Conservation (phyloP, 805 yeast species). For the Aciculoconidium aculeatum region DNA sequence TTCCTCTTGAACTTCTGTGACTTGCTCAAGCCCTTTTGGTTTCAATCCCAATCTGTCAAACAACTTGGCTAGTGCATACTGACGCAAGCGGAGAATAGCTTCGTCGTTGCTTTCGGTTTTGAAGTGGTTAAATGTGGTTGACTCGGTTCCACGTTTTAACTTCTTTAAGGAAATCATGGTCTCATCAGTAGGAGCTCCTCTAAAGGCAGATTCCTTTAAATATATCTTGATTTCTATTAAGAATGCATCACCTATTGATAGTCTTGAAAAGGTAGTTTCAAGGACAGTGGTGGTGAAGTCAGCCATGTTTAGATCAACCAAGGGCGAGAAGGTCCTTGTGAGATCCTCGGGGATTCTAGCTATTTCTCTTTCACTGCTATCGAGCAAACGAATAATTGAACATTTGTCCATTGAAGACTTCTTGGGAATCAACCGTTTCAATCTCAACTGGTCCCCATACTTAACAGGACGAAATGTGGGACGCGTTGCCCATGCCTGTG, state of each 20-base stretch:
- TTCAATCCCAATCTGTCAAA: conserved; percentile 46
- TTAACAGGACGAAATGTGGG: conserved; percentile 46
- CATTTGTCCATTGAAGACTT: conserved; percentile 10
- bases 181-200: conserved; percentile 6
- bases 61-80: conserved; percentile 47
- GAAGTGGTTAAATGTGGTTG: conserved; percentile 15
- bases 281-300: conserved; percentile 53
- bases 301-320: conserved; percentile 51
- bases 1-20: conserved; percentile 10
- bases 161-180: conserved; percentile 8
- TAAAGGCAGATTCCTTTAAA: conserved; percentile 38
- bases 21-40: too few species aligned
- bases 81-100: conserved; percentile 44
- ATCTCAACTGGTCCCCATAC: conserved; percentile 38
- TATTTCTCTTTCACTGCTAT: conserved; percentile 47
- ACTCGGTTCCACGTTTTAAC: conserved; percentile 15
- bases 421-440: conserved; percentile 32
- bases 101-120: conserved; percentile 50
- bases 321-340: conserved; percentile 60
- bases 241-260: conserved; percentile 75
- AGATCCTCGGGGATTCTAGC: conserved; percentile 72
- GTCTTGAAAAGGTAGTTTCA: conserved; percentile 45
- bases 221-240: conserved; percentile 64
- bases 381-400: conserved; percentile 29
- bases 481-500: conserved; percentile 68